Base-by-base conservation (phyloP, 306 rosid genomes). In the Sindora glabra region DNA sequence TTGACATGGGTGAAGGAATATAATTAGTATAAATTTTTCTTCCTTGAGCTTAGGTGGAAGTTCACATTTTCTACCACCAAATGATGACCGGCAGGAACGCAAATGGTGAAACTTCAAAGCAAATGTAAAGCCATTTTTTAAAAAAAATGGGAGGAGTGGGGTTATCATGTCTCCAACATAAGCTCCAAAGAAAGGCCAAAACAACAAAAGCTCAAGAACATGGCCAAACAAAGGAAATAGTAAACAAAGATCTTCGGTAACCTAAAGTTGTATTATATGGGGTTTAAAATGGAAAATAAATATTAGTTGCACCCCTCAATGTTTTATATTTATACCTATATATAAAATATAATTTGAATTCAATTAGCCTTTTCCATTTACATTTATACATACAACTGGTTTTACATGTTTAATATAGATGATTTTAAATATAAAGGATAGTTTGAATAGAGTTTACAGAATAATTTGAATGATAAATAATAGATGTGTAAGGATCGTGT, bases 71-170 rank as follows among this genome's bases (percentile, higher is more conserved):
- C 77, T 63, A 77, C 82, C 47, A 69, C 72, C 82, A 54, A 84
- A 84, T 81, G 73, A 87, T 90, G 94, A 75, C 78, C 69, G 84
- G 78, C 94, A 85, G 71, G 83, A 84, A 76, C 77, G 59, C 90
- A 84, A 65, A 63, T 70, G 78, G 78, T 77, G 89, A 85, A 86
- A 80, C 95, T 82, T 82, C 78, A 86, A 77, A 65, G 77, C 57
- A 51, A 76, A 56, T 52, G 39, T 67, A 18, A 39, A 25, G 44
- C 23, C 27, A 55, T 49, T 15, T 64, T 70, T 17, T 25, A 36
- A 68, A 74, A 32, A 63, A 62, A 46, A 42, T 54, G 44, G 32
- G 63, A 27, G 3, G 52, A 68, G 90, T 84, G 86, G 97, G 97
- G 88, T 45, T 76, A 55, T 48, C 1, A 6, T 90, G 97, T 82